These are phyloP conservation scores for Penicillium verrucosum DNA, from an alignment of 2,329 filamentous ascomycete species.

Conservation along the genomic window DNA sequence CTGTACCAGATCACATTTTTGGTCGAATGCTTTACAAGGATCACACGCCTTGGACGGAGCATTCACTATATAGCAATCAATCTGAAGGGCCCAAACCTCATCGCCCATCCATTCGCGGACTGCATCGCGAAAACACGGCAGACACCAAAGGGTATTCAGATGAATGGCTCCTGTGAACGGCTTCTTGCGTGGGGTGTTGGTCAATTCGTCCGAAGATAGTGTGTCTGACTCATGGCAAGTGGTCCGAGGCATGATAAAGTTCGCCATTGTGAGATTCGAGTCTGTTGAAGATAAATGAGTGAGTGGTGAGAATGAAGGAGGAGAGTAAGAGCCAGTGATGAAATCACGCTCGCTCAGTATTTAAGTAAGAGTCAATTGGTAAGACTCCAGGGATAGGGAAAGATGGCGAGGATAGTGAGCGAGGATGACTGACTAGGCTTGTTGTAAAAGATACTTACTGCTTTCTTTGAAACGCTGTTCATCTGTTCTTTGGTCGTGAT, in stretches of 20 bases:
- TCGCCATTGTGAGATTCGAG: background rate
- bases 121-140: background rate
- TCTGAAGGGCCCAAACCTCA: no score
- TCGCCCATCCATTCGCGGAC: background rate
- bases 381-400: background rate
- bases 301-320: background rate
- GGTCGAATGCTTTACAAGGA: accelerated
- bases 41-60: no score
- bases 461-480: background rate
- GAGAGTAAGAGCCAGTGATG: background rate
- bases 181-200: background rate
- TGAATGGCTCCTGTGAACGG: background rate
- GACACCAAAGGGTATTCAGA: background rate
- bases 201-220: background rate
- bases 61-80: no score
- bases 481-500: background rate
- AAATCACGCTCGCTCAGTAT: background rate
- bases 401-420: background rate
- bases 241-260: background rate
- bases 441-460: background rate
- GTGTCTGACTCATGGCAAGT: background rate
- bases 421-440: background rate
- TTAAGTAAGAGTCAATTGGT: background rate
- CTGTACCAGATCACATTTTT: background rate
- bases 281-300: no score